Conservation (phyloP, 352 stramenopile species). For the Pythium phragmiticola region DNA sequence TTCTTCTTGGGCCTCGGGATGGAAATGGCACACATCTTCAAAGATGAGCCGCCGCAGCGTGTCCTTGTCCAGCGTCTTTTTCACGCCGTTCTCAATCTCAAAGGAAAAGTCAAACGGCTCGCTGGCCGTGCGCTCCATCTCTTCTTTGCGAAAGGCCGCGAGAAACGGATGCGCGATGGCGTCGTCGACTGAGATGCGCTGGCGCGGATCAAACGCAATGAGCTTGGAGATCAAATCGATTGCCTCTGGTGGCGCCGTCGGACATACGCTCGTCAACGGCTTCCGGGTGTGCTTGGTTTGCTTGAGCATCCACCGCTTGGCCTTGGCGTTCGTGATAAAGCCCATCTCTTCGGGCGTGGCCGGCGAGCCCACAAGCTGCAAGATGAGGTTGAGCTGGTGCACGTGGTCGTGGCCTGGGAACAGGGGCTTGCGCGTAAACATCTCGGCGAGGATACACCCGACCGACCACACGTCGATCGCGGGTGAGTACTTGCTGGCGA, state of each 20-base stretch:
- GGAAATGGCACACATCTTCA: slow-evolving; percentile 84
- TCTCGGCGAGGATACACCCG: slow-evolving; percentile 98
- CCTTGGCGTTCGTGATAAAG: slow-evolving; percentile 84
- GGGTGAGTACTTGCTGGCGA: slow-evolving; percentile 94
- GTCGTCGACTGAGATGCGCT: slow-evolving; percentile 68
- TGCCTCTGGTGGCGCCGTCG: slow-evolving; percentile 51
- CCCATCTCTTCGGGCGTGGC: slow-evolving; percentile 52
- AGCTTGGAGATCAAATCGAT: slow-evolving; percentile 86
- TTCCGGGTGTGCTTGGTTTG: slow-evolving; percentile 66
- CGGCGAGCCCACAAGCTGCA: slow-evolving; percentile 70
- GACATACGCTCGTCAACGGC: slow-evolving; percentile 46
- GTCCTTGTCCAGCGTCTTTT: slow-evolving; percentile 69
- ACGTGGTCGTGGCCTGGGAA: slow-evolving; percentile 86
- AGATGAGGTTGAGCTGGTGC: slow-evolving; percentile 89
- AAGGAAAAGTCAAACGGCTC: slow-evolving; percentile 83
- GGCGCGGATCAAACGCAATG: slow-evolving; percentile 88
- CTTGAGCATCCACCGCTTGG: slow-evolving; percentile 78
- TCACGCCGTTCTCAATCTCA: slow-evolving; percentile 49
- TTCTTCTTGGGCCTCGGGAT: slow-evolving; percentile 64
- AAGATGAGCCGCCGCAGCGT: slow-evolving; percentile 80
- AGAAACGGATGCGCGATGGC: slow-evolving; percentile 83
- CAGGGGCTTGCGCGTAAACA: slow-evolving; percentile 88
- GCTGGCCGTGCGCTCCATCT: slow-evolving; percentile 40
- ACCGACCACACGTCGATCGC: slow-evolving; percentile 95
- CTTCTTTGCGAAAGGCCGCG: slow-evolving; percentile 49